Percentiles rank a stretch among this genome's conserved stretches.
These are phyloP conservation scores for Hylodesmum podocarpum DNA, from an alignment of 306 rosid genomes.

Conservation along the genomic window DNA sequence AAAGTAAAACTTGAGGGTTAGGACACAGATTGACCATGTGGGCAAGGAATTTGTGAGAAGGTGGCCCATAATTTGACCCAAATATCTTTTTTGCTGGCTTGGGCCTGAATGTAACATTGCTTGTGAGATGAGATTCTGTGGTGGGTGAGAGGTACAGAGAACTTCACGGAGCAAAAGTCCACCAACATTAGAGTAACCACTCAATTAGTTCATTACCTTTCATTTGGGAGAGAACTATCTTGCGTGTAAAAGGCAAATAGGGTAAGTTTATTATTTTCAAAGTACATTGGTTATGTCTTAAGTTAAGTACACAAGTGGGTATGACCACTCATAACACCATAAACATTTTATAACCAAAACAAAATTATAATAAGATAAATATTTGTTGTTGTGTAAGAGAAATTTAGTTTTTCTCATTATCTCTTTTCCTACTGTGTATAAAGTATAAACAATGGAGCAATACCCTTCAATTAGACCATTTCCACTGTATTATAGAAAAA, in stretches of 20 bases:
- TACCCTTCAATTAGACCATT: no score
- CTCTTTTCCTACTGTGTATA: no score
- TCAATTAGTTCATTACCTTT: neutral
- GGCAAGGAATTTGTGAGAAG: neutral
- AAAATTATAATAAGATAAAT: no score
- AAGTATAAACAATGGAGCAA: no score
- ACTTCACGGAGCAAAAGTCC: neutral
- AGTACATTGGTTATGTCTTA: neutral
- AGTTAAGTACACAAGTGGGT: constrained; percentile 38
- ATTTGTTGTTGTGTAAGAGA: no score
- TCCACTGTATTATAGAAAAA: no score
- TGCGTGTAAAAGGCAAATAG: neutral
- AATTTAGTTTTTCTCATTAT: no score
- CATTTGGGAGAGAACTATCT: neutral
- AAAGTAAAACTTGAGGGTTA: neutral
- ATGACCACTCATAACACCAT: constrained; percentile 27
- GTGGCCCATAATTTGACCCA: constrained; percentile 12
- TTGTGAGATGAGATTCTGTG: constrained; percentile 21
- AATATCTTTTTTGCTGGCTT: neutral
- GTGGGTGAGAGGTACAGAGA: constrained; percentile 29
- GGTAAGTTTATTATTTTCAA: no score
- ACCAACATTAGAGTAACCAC: constrained; percentile 6
- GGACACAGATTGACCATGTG: neutral
- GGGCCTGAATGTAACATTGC: constrained; percentile 3
- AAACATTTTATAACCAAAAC: constrained; percentile 8